Evolutionary conservation across 306 rosid species (phyloP), one percentile per base, ranked within the genome.

Genomic region (Cicer bijugum): DNA sequence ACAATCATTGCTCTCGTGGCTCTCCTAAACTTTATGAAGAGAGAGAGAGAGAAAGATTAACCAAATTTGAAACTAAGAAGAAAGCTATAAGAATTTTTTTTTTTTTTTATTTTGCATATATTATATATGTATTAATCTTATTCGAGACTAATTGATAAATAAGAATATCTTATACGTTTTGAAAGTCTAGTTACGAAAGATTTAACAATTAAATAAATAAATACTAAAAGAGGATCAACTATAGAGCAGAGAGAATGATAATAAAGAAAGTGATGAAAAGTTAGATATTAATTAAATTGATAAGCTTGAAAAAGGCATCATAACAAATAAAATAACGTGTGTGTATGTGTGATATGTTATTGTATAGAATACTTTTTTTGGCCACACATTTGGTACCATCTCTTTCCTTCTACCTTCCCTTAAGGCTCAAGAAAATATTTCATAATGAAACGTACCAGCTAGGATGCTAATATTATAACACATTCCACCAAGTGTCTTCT

Each of bases 1-100:
- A 84, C 79, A 91, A 93, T 93, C 61, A 93, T 91, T 91, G 88
- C 87, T 86, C 97, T 86, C 93, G 92, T 90, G 93, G 87, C 85
- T 83, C 86, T 83, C 87, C 84, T 73, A 81, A 80, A 79, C 89
- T 86, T 87, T 89, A 72, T 82, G 76, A 80, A 75, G 58, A 35
- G 81, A 81, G 28, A 78, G 28, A 78, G 72, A 65, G 76, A 16
- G 17, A 77, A 76, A 66, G 4, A 0, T 28, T 28, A 28, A 3
- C 33, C 71, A 47, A 78, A 57, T 81, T 77, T 78, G 43, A 82
- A 84, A 77, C 51, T 7, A 78, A 67, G 77, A 77, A 81, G 56
- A 79, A 86, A 75, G 45, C 43, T 66, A 19, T 1, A 57, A 47
- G 76, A 81, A 84, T 66, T 88, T 16, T 16, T 16, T 16, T 16